phyloP scores from a whole-genome alignment of 257 asterid genomes.

The Lithospermum erythrorhizon region DNA sequence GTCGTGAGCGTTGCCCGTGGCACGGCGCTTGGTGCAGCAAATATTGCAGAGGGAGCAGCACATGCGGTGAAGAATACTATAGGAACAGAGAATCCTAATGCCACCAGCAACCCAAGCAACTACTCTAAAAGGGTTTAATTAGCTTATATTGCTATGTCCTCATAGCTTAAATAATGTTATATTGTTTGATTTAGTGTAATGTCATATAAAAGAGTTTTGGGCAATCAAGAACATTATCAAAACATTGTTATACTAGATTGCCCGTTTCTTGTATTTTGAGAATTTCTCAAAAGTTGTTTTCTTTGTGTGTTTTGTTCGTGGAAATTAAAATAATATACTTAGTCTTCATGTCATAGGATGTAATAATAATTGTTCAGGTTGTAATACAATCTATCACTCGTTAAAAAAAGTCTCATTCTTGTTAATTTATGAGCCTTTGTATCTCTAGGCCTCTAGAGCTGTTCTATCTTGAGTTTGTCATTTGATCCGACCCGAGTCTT shows the following conservation, averaged over 20 bases:
- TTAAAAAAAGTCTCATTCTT: too few relatives aligned
- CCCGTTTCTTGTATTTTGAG: neutral
- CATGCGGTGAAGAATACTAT: slow-evolving; percentile 22
- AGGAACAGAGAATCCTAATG: slow-evolving; percentile 7
- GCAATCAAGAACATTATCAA: neutral
- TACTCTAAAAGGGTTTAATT: neutral
- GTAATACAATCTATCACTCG: too few relatives aligned
- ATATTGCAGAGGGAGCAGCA: slow-evolving; percentile 26
- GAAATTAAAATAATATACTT: neutral
- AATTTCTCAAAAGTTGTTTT: neutral
- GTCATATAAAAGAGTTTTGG: neutral
- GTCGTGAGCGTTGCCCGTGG: slow-evolving; percentile 26
- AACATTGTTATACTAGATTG: neutral
- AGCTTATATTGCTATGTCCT: neutral
- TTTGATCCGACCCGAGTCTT: too few relatives aligned
- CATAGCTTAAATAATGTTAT: neutral
- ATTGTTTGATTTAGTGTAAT: too few relatives aligned
- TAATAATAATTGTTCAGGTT: too few relatives aligned
- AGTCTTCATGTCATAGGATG: too few relatives aligned
- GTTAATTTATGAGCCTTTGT: too few relatives aligned
- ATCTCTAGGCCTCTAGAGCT: too few relatives aligned
- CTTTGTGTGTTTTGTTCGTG: neutral
- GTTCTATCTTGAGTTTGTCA: too few relatives aligned
- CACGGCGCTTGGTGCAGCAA: slow-evolving; percentile 30
- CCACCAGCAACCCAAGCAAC: neutral